These are phyloP conservation scores for Lipomyces starkeyi DNA, from an alignment of 805 yeast genomes.

Conservation along the genomic window DNA sequence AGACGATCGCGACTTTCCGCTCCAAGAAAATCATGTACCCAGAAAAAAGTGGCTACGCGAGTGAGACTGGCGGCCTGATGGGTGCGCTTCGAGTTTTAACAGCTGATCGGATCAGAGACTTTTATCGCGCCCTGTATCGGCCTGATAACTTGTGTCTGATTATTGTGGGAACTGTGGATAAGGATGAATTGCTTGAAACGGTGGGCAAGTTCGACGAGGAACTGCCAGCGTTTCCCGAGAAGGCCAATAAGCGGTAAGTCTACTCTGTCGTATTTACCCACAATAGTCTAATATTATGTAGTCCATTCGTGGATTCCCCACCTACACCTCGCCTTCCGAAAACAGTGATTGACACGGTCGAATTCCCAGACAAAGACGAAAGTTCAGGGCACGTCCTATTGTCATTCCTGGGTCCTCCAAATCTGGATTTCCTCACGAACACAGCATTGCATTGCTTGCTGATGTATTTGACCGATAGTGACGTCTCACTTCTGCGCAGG, in stretches of 20 bases:
- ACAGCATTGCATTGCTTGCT: constrained; percentile 76
- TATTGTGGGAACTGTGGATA: constrained; percentile 84
- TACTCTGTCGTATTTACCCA: background rate
- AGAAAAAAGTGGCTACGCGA: constrained; percentile 76
- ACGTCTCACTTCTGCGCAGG: constrained; percentile 75
- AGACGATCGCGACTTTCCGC: constrained; percentile 53
- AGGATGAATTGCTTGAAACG: constrained; percentile 65
- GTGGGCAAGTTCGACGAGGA: constrained; percentile 67
- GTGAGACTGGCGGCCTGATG: constrained; percentile 93
- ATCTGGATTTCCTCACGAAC: constrained; percentile 56
- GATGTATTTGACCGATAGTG: constrained; percentile 74
- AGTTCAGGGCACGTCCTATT: constrained; percentile 75
- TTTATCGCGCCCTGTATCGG: constrained; percentile 73
- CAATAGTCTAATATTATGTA: constrained; percentile 34
- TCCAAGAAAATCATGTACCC: constrained; percentile 45
- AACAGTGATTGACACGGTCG: constrained; percentile 57
- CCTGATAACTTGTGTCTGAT: constrained; percentile 85
- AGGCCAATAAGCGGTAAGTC: constrained; percentile 14
- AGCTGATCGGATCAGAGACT: constrained; percentile 73
- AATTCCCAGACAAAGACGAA: constrained; percentile 90
- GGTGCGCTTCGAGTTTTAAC: constrained; percentile 74
- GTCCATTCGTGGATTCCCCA: constrained; percentile 80
- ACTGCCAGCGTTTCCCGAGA: constrained; percentile 48
- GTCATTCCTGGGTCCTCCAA: constrained; percentile 82
- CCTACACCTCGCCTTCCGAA: constrained; percentile 53